Base-by-base conservation (phyloP, 306 rosid species). In the Rosa multiflora region DNA sequence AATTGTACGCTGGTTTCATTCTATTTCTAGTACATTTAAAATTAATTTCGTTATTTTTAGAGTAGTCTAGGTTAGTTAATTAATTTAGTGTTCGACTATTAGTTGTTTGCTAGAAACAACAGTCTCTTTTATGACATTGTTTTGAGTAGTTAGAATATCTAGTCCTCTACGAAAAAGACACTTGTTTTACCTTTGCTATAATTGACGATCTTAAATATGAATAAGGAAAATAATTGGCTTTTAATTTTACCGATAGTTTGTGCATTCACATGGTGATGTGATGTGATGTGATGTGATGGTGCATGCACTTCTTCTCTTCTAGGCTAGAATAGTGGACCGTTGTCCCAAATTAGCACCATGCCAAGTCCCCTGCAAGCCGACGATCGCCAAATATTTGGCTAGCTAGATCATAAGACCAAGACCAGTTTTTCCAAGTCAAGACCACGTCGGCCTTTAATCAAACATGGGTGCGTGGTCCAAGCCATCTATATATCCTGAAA, bases 391-490 rank as follows among this genome's bases (percentile, higher is more conserved):
- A 62, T 61, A 61, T 62, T 3, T 21, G 18, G 23, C 26, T 7
- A 37, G 71, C 26, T 7, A 66, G 71, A 37, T 47, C 23, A 0
- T 4, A 55, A 40, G 52, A 40, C 52, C 20, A 13, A 4, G 78
- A 43, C 70, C 44, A 26, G 10, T 40, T 75, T 15, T 26, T 17
- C 43, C 55, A 59, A 75, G 58, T 59, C 58, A 58, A 75, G 44
- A 59, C 26, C 66, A 18, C 14, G 44, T 75, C 78, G 78, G 70
- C 43, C 68, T 40, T 12, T 43, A 74, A 58, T 39, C 69, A 56
- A 58, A 56, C 53, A 56, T 21, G 14, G 14, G 53, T 26, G 29
- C 29, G 29, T 26, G 29, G 29, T 74, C 42, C 53, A n/a, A 58
- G 69, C 68, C 67, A 12, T 55, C 53, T 58, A 26, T 26, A 26